These are phyloP conservation scores for Apodospora peruviana DNA, from an alignment of 495 filamentous ascomycete species.

Conservation along the genomic window DNA sequence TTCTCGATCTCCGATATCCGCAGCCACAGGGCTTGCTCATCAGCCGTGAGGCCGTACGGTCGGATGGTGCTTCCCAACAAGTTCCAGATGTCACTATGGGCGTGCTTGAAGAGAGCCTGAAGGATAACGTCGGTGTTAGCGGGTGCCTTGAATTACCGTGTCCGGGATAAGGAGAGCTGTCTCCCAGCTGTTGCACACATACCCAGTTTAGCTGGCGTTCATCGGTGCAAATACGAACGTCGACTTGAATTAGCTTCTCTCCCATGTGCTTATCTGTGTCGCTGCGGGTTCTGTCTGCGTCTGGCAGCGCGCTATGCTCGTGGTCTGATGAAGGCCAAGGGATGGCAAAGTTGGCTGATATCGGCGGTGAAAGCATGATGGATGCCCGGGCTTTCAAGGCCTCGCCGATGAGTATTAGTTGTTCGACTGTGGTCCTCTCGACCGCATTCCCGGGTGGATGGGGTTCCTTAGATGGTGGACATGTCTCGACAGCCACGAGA, in stretches of 20 bases:
- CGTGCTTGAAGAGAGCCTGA: conserved; percentile 49
- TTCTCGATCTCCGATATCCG: conserved; percentile 58
- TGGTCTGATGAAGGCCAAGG: conserved; percentile 40
- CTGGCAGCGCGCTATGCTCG: neutral
- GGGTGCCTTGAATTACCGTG: neutral
- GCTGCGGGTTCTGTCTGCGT: conserved; percentile 4
- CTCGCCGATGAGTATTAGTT: conserved; percentile 16
- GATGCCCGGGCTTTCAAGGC: conserved; percentile 24
- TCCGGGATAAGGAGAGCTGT: neutral
- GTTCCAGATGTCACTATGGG: conserved; percentile 63
- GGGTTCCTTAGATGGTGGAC: conserved; percentile 2
- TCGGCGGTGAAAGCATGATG: conserved; percentile 21
- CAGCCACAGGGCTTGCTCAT: conserved; percentile 52
- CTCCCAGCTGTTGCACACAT: neutral
- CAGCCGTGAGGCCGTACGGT: conserved; percentile 57
- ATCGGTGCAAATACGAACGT: conserved; percentile 48
- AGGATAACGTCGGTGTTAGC: neutral
- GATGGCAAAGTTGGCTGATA: conserved; percentile 41
- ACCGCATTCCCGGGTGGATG: neutral
- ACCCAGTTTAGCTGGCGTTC: conserved; percentile 48
- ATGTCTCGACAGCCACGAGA: conserved; percentile 39
- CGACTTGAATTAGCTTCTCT: conserved; percentile 53
- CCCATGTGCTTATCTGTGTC: conserved; percentile 11
- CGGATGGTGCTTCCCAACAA: conserved; percentile 57
- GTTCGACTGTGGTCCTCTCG: neutral